Evolutionary conservation across 805 yeast genomes (phyloP), one percentile per base, ranked within the genome.

Genomic region (Wickerhamiella qilinensis): DNA sequence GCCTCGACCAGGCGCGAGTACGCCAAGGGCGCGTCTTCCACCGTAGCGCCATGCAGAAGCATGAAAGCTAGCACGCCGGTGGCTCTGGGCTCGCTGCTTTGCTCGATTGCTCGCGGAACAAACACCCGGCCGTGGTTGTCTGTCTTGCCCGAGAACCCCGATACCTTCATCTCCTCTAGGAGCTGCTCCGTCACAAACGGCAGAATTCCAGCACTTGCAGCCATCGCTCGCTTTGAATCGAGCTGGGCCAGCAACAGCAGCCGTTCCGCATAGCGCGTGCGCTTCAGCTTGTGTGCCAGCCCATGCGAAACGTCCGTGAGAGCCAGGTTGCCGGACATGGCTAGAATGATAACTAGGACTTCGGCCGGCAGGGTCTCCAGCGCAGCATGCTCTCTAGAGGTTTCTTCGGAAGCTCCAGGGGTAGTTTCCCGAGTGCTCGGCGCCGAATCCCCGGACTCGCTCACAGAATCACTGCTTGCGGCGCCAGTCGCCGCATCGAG

Each of bases 51-150:
- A 17, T 37, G 17, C 32, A 22, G 43, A 3, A 29, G 50, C 47
- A 37, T 50, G 22, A 17, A 66, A 47, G 40, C 58, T 44, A 46
- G 50, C 51, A 37, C 49, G 36, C 20, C 31, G 9, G 38, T 21
- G 11, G 40, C 21, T 7, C 21, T 20, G 38, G 7, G 51, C 31
- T 25, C 8, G 45, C 12, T 30, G n/a, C 30, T 16, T 14, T 52
- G 73, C 80, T 43, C 66, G 77, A 48, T 79, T 77, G 53, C 60
- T 77, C 45, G 91, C 77, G 64, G 94, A 88, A 28, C 93, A 93
- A 4, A 77, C 79, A 11, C 9, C 25, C 25, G 25, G 11, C 25
- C 25, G 25, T 11, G 25, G 11, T 6, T 22, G 25, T 22, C 25
- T 7, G 9, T 22, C 6, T 2, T 93, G 91, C 24, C 81, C 81